Base-by-base conservation (phyloP, 148 eudicot genomes). In the Rheum nobile region DNA sequence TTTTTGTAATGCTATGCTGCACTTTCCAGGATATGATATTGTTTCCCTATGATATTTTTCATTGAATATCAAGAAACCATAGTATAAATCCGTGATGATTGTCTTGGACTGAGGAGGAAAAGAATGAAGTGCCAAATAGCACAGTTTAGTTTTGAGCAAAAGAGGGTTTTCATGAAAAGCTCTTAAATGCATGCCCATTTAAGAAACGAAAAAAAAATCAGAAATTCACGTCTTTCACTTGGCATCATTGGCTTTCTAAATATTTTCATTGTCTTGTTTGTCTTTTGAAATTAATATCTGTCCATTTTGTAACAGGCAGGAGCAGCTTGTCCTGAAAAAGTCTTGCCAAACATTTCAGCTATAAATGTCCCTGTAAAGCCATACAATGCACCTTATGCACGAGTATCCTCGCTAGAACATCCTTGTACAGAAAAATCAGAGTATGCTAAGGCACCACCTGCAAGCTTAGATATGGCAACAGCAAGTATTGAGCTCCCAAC, bases 321-420 rank as follows among this genome's bases (percentile, higher is more conserved):
- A 74, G 41, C 54, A 75, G 26, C 55, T 72, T n/a, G 72, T 71
- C 76, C 47, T 9, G 86, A 81, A 63, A 82, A 81, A 75, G 79
- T 73, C 74, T 68, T 79, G 17, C 77, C 81, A 10, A 72, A 78
- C 47, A 39, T 69, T 55, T 75, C 88, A 67, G 71, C 38, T 28
- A 42, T 43, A 32, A 71, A 59, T 39, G 43, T 76, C 35, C 50
- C 77, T 73, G 85, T 77, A 79, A 79, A 84, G 75, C 84, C 90
- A 31, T 86, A 87, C 77, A 83, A 83, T 54, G 89, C 94, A n/a
- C 96, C 99, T 61, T 79, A 85, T 79, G 99, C 96, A 31, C 88
- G 94, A 32, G 75, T 81, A 76, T 92, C 99, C 73, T 90, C 97
- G 54, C 54, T 86, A 52, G 96, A 92, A 78, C 91, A 86, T 71